Evolutionary conservation across 495 filamentous ascomycete species (phyloP), one percentile per base, ranked within the genome.

Genomic region (Neurospora sp.): DNA sequence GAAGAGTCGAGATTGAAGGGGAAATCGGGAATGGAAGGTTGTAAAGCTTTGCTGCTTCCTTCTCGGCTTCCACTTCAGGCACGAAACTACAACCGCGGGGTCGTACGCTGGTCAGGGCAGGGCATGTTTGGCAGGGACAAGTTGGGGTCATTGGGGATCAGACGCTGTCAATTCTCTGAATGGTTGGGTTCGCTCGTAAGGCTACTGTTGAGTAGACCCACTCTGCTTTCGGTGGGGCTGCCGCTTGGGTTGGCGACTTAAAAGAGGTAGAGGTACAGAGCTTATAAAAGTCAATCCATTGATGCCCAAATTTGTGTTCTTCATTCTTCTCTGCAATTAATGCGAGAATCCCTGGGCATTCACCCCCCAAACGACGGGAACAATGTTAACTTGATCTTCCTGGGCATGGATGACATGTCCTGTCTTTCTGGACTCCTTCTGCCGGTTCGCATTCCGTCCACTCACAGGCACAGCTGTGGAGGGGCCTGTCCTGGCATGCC

Each of bases 41-140:
- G 47, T 59, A 59, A 59, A 59, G 20, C 47, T 20, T 42, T 53
- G 45, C 45, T 12, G 45, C 20, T 53, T 22, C 27, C 12, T 61
- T 18, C 31, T 65, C 53, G 27, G 53, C 53, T 65, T 65, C 53
- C 53, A 59, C 35, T 39, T 68, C 70, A 39, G 70, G 41, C 37
- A 70, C 59, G 39, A 59, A 59, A 47, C 47, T 39, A 70, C 27
- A 40, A 68, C 35, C 71, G 71, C 61, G 71, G 71, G 71, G 71
- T 45, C 35, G 71, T 61, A 39, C 53, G 35, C 6, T 37, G 53
- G 53, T 61, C 53, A 71, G 38, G 71, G 71, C 18, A 71, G 71
- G 71, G 71, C 70, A 68, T 31, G 37, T 4, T 4, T 35, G 31
- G 71, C 71, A 53, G 35, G 38, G 47, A 14, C 31, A 68, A 59